Percentiles rank a stretch among this genome's conserved stretches.
Evolutionary conservation across 2,329 filamentous ascomycete genomes (phyloP).

Genomic region (Penicillium aurantiogriseum): DNA sequence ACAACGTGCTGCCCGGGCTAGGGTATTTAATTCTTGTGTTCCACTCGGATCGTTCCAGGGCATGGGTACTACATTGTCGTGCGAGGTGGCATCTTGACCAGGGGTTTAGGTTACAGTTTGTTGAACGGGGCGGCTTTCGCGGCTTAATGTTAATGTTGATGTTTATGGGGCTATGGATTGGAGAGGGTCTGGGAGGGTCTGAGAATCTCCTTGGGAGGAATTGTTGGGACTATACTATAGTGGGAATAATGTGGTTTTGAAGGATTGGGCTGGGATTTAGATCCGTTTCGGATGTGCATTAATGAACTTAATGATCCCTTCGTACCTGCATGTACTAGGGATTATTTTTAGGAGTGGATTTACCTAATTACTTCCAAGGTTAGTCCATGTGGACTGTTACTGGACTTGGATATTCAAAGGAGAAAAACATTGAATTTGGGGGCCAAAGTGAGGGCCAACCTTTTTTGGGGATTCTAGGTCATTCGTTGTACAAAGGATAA

Average conservation of each 20-base stretch:
- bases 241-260: neutral
- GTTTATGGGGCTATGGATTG: neutral
- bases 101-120: constrained; percentile 12
- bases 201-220: neutral
- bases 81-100: constrained; percentile 15
- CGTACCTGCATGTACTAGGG: neutral
- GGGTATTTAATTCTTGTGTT: constrained; percentile 7
- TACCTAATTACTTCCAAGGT: no score
- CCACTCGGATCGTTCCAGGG: constrained; percentile 13
- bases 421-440: neutral
- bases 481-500: neutral
- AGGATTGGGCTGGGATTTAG: neutral
- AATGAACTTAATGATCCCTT: neutral
- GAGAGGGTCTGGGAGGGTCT: neutral
- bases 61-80: constrained; percentile 17
- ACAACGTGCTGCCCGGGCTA: neutral
- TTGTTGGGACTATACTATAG: neutral
- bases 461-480: neutral
- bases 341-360: no score
- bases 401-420: neutral
- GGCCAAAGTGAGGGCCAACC: neutral
- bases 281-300: neutral
- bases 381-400: neutral
- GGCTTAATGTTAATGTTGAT: neutral
- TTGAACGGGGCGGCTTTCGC: neutral